phyloP scores from a whole-genome alignment of 2,329 filamentous ascomycete species.

The Trichoderma gracile region DNA sequence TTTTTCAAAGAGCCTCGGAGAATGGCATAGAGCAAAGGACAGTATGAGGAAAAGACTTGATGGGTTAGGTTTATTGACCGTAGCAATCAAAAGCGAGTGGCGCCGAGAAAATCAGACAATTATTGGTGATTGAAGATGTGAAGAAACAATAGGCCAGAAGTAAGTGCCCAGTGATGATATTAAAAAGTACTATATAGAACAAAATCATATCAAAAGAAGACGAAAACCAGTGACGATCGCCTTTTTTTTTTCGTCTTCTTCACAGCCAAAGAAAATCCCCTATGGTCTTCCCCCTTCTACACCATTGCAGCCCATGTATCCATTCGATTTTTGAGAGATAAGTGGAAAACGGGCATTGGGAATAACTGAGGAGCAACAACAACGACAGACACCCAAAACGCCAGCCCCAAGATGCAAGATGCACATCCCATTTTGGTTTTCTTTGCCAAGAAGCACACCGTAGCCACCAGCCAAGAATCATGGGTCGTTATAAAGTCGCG shows the following conservation, averaged over 20 bases:
- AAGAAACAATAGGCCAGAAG: not conserved
- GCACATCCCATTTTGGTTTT: constrained; percentile 24
- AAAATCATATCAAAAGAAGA: not conserved
- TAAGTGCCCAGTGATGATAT: constrained; percentile 1
- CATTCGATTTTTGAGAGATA: not conserved
- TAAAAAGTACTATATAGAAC: constrained; percentile 9
- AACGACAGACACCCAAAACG: constrained; percentile 28
- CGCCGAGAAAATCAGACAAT: not conserved
- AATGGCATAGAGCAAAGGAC: not conserved
- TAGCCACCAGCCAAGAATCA: not conserved
- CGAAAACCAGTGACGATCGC: not conserved
- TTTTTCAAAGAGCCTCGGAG: not conserved
- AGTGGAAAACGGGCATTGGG: too few relatives aligned
- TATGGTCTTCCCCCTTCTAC: not conserved
- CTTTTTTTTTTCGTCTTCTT: constrained; percentile 9
- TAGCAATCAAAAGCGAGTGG: not conserved
- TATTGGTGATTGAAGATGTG: not conserved
- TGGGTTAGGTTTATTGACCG: not conserved
- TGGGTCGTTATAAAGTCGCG: not conserved
- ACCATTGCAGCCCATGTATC: not conserved
- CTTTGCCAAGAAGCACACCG: not conserved
- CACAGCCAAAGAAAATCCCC: not conserved
- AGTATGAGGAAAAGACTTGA: not conserved
- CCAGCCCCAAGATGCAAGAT: constrained; percentile 29
- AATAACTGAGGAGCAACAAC: not conserved